Conservation (phyloP, 1,139 yeast species). For the Magnusiomyces ingens region DNA sequence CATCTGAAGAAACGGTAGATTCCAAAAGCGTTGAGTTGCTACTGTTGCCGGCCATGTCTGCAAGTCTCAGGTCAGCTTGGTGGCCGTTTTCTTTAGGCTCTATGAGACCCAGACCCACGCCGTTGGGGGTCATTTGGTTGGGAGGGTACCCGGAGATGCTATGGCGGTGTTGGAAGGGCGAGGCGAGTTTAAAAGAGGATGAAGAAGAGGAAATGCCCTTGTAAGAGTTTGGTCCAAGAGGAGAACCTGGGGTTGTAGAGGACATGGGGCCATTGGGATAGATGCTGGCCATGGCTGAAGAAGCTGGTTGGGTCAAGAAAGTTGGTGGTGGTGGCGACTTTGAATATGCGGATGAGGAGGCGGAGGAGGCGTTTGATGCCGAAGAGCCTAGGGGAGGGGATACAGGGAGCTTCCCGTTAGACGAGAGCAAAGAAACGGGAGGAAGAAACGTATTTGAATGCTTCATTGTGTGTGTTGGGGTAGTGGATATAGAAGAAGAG, state of each 20-base stretch:
- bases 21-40: no score
- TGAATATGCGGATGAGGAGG: constrained; percentile 6
- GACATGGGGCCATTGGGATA: background rate
- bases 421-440: constrained; percentile 4
- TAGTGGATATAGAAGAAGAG: background rate
- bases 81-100: no score
- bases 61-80: no score
- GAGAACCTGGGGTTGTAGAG: background rate
- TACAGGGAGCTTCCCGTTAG: background rate
- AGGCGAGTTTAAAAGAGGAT: background rate
- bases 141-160: background rate
- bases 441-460: constrained; percentile 7
- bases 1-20: no score
- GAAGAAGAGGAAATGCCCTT: background rate
- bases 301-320: constrained; percentile 7
- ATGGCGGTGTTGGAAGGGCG: constrained; percentile 4
- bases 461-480: background rate
- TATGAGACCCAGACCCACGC: background rate
- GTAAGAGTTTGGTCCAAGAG: background rate
- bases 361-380: background rate
- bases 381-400: background rate
- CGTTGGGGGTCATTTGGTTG: background rate
- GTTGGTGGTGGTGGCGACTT: constrained; percentile 10
- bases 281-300: constrained; percentile 7
- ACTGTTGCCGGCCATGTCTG: no score